These are phyloP conservation scores for Podila verticillata DNA, from an alignment of 192 early-diverging fungal genomes.

Conservation along the genomic window DNA sequence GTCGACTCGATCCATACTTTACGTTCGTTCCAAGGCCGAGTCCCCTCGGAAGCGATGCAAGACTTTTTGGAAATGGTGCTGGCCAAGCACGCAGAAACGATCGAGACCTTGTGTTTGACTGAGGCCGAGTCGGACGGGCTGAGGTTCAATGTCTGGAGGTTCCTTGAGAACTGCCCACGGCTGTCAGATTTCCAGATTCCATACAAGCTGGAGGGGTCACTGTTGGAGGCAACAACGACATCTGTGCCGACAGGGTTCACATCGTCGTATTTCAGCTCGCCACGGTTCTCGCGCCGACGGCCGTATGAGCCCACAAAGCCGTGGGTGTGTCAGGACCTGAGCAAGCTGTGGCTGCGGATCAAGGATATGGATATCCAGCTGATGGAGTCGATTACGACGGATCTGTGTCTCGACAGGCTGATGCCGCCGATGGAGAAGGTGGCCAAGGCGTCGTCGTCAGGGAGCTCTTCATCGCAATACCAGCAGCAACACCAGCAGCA, in stretches of 20 bases:
- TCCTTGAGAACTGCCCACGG: constrained; percentile 22
- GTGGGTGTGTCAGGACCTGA: constrained; percentile 36
- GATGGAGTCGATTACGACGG: constrained; percentile 33
- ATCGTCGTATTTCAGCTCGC: background rate
- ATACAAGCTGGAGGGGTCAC: constrained; percentile 1
- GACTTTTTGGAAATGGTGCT: constrained; percentile 23
- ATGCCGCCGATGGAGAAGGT: constrained; percentile 12
- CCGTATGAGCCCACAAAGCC: constrained; percentile 15
- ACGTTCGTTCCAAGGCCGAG: constrained; percentile 10
- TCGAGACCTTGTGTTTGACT: constrained; percentile 9
- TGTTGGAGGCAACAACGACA: background rate
- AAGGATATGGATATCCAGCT: constrained; percentile 27
- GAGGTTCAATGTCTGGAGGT: constrained; percentile 30
- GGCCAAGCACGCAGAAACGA: constrained; percentile 1
- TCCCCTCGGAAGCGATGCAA: constrained; percentile 4
- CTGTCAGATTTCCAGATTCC: constrained; percentile 15
- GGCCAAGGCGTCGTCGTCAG: too few species aligned
- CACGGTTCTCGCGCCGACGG: background rate
- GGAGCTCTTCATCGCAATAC: background rate
- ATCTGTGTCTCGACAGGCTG: constrained; percentile 31
- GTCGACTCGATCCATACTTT: constrained; percentile 10
- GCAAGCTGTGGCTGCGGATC: constrained; percentile 9
- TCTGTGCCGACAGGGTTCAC: too few species aligned
- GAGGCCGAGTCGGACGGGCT: background rate
- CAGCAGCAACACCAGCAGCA: background rate